A percentile compares a stretch with the other conserved stretches of the same genome.
Conservation (phyloP, 2,329 filamentous ascomycete species). For the Phialophora verrucosa region DNA sequence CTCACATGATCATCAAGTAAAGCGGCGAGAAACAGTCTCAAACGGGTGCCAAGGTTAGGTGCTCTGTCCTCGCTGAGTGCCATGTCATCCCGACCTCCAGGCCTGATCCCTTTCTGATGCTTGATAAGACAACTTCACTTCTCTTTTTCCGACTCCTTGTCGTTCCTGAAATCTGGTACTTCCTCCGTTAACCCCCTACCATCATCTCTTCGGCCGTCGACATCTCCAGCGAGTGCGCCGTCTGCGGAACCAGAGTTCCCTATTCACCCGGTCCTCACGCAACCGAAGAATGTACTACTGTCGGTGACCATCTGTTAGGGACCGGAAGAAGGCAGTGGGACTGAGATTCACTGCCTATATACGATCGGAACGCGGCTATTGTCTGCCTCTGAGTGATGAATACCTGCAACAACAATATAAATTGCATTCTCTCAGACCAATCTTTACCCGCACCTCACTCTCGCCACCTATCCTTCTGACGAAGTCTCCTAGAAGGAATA, state of each 20-base stretch:
- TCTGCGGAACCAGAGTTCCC: background rate
- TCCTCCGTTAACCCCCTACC: background rate
- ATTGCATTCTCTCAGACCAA: background rate
- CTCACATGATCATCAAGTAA: background rate
- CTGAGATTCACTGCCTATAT: background rate
- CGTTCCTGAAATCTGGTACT: background rate
- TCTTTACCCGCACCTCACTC: background rate
- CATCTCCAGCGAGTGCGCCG: background rate
- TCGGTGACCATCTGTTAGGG: constrained; percentile 8
- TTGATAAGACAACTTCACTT: constrained; percentile 9
- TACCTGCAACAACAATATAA: constrained; percentile 1
- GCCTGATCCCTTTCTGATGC: constrained; percentile 7
- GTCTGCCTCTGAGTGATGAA: background rate
- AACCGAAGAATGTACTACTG: constrained; percentile 6
- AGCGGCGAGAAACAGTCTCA: no score
- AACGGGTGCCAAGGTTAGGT: no score
- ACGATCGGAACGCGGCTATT: background rate
- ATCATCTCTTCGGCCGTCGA: background rate
- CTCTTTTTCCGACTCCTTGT: constrained; percentile 1
- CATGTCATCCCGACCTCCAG: constrained; percentile 15
- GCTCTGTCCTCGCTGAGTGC: background rate
- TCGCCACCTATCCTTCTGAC: constrained; percentile 1
- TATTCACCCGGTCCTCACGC: background rate
- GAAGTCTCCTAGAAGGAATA: background rate
- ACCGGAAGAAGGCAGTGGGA: background rate